Base-by-base conservation (phyloP, 768 basidiomycete species). In the Cystobasidium onofrii region DNA sequence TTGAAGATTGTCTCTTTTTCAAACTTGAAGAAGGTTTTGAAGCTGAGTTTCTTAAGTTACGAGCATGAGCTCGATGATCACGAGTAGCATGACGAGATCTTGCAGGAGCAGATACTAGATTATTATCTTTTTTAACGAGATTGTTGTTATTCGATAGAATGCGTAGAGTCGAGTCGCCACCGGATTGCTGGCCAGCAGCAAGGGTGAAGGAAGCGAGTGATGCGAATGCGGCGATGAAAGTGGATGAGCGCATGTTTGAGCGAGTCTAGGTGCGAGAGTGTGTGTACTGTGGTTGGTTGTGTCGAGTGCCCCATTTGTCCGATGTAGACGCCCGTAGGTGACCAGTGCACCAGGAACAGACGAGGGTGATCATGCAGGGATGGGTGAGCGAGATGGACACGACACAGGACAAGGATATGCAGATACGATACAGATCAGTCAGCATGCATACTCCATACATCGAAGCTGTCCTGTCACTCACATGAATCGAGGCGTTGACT, bases 221-320 rank as follows among this genome's bases (percentile, higher is more conserved):
- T 23, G 43, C 31, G 55, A 43, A 13, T 25, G 39, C 25, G 20
- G 69, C 69, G 27, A 71, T 18, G 66, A 71, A 15, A 6, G 55
- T 60, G 50, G 33, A 69, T 52, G 69, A 71, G 50, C 69, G 69
- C 69, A 71, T 71, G 50, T 15, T 18, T 43, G 41, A 43, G 41
- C 41, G 41, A 9, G 41, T 43, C 7, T 7, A 43, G 41, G 9
- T 7, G 41, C 41, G 41, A 43, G 41, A 43, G 41, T 6, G 39
- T 39, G 39, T 39, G 39, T 6, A 6, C 39, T 39, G 39, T 39
- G 39, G 39, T 6, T 39, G 39, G 6, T 39, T 6, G 7, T 39
- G 39, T 15, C 39, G 39, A n/a, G n/a, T n/a, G n/a, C n/a, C n/a
- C n/a, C n/a, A n/a, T n/a, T n/a, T n/a, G 39, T 39, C 15, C 39